Evolutionary conservation across 331 rosid species (phyloP).

Genomic region (Quercus tomentella): DNA sequence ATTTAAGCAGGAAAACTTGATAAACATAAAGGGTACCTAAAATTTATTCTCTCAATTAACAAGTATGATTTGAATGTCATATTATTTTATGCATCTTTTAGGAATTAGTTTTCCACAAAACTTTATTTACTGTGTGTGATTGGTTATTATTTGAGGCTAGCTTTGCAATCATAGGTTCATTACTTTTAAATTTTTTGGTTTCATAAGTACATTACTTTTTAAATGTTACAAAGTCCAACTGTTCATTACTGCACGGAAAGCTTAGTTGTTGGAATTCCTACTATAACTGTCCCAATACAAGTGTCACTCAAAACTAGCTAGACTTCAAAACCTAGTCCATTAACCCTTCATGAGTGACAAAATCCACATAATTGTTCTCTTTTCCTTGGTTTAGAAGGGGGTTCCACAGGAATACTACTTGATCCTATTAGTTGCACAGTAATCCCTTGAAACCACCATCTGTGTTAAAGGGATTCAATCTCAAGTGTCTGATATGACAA

Average conservation of each 20-base stretch:
- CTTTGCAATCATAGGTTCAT: background rate
- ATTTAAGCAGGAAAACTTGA: background rate
- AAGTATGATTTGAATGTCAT: background rate
- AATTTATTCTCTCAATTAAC: background rate
- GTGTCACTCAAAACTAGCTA: background rate
- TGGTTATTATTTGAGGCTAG: background rate
- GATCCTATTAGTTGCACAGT: background rate
- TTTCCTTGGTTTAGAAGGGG: background rate
- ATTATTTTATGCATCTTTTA: background rate
- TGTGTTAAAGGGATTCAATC: background rate
- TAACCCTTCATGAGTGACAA: background rate
- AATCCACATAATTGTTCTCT: background rate
- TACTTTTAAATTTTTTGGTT: too few species aligned
- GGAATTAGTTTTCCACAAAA: background rate
- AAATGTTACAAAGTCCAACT: too few species aligned
- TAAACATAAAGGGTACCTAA: background rate
- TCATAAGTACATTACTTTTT: too few species aligned
- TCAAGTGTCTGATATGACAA: background rate
- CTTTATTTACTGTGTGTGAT: background rate
- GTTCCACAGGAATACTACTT: background rate
- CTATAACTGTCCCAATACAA: background rate
- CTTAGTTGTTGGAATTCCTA: background rate
- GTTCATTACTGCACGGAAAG: background rate
- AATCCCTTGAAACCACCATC: background rate
- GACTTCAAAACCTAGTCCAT: background rate